Base-by-base conservation (phyloP, 2,329 filamentous ascomycete genomes). In the Lecanicillium sp. region DNA sequence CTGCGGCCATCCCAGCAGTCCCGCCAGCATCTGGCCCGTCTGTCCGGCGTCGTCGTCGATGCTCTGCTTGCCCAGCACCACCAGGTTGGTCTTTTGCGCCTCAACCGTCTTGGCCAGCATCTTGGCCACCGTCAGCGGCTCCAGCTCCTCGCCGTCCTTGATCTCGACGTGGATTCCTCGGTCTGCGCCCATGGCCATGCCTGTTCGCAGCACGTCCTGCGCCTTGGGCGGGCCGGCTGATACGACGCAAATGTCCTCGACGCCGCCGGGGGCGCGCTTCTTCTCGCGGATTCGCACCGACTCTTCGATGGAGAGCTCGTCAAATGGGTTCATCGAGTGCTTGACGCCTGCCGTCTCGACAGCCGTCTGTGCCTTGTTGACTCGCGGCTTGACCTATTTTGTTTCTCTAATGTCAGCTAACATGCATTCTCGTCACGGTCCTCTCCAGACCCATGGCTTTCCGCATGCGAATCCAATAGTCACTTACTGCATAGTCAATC, bases 181-280 rank as follows among this genome's bases (percentile, higher is more conserved):
- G 73, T 98, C 92, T 13, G 90, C 92, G 48, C 92, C 92, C 88
- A 98, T 95, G 52, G 92, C 92, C 88, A 98, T 92, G 42, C 92
- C 92, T 13, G 90, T 98, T 42, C 92, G 87, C 40, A 98, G 76
- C 13, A 89, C 80, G 58, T 98, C 92, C 53, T 79, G 77, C 22
- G 85, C 75, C 70, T 96, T 98, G 43, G 88, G 59, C 2, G 90
- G 89, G 5, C 92, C 92, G 36, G 87, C 89, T 39, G 81, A 85
- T 62, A 96, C 79, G 52, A 86, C 84, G 59, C 92, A 80, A 57
- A 98, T 96, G 61, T 95, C 88, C 51, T 88, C 82, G 45, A 98
- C 89, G 53, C 83, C 81, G 47, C 75, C 70, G 14, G 79, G 74
- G 14, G 78, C 78, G 40, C 66, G 63, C 63, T 85, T 84, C 70